Conservation (phyloP, 192 early-diverging fungal genomes). For the Entomortierella beljakovae region DNA sequence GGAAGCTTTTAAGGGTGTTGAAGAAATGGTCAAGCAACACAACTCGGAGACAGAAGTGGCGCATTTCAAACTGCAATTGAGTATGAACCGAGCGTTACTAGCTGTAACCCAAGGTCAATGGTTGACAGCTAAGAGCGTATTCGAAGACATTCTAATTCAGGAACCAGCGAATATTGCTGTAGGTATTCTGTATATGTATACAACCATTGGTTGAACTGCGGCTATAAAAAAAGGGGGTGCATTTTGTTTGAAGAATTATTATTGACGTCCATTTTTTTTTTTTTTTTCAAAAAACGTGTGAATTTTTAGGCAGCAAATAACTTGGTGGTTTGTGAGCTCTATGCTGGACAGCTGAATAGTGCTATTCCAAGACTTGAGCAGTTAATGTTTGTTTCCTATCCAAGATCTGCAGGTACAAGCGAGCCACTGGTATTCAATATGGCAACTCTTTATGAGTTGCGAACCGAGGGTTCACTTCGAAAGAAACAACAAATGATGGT, state of each 20-base stretch:
- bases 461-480: conserved; percentile 53
- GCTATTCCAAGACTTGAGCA: conserved; percentile 57
- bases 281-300: not conserved
- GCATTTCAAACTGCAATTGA: conserved; percentile 38
- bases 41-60: conserved; percentile 2
- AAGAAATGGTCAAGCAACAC: conserved; percentile 28
- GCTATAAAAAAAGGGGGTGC: too few relatives aligned
- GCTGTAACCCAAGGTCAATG: conserved; percentile 58
- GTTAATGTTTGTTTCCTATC: conserved; percentile 53
- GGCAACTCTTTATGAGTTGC: conserved; percentile 64
- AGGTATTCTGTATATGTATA: not conserved
- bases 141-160: conserved; percentile 53
- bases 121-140: conserved; percentile 45
- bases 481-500: conserved; percentile 58
- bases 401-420: conserved; percentile 58
- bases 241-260: not conserved
- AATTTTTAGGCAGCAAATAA: conserved; percentile 58
- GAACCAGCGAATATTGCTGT: conserved; percentile 62
- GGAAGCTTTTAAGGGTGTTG: conserved; percentile 44
- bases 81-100: conserved; percentile 57
- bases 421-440: conserved; percentile 62
- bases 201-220: not conserved
- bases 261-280: not conserved
- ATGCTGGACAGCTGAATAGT: conserved; percentile 58
- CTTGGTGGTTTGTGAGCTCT: conserved; percentile 61